A percentile compares a stretch with the other conserved stretches of the same genome.
These are phyloP conservation scores for Euptelea pleiosperma DNA, from an alignment of 164 flowering plant genomes.

Conservation along the genomic window DNA sequence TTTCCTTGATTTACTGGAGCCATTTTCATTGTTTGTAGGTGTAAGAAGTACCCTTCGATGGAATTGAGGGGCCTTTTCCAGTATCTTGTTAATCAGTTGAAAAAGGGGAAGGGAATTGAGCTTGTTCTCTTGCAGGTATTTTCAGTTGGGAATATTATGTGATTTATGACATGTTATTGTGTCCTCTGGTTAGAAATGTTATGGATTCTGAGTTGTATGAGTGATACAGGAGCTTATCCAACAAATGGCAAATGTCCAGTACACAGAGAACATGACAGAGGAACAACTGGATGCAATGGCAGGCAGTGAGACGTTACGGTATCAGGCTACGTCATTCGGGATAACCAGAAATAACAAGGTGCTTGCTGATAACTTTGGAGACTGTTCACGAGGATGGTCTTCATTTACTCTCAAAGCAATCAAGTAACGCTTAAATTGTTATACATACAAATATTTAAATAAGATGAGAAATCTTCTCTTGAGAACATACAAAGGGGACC, in stretches of 20 bases:
- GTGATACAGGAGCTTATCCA: conserved; percentile 83
- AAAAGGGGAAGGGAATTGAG: conserved; percentile 90
- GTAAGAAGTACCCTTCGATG: conserved; percentile 99
- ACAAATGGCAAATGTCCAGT: conserved; percentile 99
- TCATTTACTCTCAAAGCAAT: too few species aligned
- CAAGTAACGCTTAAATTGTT: too few species aligned
- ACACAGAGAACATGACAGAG: conserved; percentile 95
- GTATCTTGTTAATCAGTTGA: conserved; percentile 93
- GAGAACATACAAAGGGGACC: too few species aligned
- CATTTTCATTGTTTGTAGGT: conserved; percentile 41
- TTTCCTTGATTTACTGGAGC: conserved; percentile 3
- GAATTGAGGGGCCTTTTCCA: conserved; percentile 98
- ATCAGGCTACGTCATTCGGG: conserved; percentile 95
- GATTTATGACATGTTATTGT: background rate
- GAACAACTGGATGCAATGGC: conserved; percentile 99
- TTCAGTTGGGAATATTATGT: background rate
- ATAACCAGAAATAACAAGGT: conserved; percentile 94
- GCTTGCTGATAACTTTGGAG: conserved; percentile 1
- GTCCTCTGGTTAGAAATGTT: background rate
- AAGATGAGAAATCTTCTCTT: too few species aligned
- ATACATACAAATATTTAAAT: too few species aligned
- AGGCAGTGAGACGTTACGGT: conserved; percentile 94
- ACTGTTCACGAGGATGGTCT: background rate
- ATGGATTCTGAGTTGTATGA: conserved; percentile 12
- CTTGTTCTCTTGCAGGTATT: conserved; percentile 94